Evolutionary conservation across 2,329 filamentous ascomycete species (phyloP).

Genomic region (Hypoxylon sp.): DNA sequence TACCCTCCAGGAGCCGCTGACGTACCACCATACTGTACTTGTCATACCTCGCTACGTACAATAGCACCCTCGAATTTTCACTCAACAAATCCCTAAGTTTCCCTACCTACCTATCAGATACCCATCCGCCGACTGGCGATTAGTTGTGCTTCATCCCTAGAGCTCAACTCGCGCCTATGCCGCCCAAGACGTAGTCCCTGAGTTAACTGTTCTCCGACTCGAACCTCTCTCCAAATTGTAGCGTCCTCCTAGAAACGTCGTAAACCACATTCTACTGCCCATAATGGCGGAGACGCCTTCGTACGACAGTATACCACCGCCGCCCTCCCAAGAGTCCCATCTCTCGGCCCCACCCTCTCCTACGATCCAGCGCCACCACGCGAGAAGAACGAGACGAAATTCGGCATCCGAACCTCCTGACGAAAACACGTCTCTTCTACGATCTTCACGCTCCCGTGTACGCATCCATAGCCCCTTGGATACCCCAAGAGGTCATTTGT

Average conservation of each 20-base stretch:
- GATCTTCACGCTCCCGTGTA: constrained; percentile 59
- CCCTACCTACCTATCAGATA: not conserved
- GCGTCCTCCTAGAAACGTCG: not conserved
- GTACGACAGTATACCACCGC: constrained; percentile 25
- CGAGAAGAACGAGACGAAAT: constrained; percentile 47
- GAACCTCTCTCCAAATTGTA: not conserved
- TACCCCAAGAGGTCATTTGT: constrained; percentile 49
- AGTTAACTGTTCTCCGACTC: constrained; percentile 5
- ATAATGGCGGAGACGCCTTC: constrained; percentile 43
- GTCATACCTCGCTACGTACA: constrained; percentile 6
- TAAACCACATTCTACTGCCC: constrained; percentile 9
- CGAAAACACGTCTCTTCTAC: constrained; percentile 63
- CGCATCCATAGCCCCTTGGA: constrained; percentile 58
- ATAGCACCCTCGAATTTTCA: constrained; percentile 1
- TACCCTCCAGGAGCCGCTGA: constrained; percentile 21
- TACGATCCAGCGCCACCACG: constrained; percentile 44
- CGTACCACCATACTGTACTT: not conserved
- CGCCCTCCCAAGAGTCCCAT: constrained; percentile 22
- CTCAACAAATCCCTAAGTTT: constrained; percentile 2
- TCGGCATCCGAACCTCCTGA: constrained; percentile 55
- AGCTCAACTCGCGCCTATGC: constrained; percentile 27
- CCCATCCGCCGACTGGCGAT: constrained; percentile 14
- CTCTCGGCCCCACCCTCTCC: constrained; percentile 47
- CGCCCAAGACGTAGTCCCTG: constrained; percentile 14
- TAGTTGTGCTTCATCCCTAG: constrained; percentile 16